phyloP scores from a whole-genome alignment of 805 yeast species.

The Kodamaea leandrae region DNA sequence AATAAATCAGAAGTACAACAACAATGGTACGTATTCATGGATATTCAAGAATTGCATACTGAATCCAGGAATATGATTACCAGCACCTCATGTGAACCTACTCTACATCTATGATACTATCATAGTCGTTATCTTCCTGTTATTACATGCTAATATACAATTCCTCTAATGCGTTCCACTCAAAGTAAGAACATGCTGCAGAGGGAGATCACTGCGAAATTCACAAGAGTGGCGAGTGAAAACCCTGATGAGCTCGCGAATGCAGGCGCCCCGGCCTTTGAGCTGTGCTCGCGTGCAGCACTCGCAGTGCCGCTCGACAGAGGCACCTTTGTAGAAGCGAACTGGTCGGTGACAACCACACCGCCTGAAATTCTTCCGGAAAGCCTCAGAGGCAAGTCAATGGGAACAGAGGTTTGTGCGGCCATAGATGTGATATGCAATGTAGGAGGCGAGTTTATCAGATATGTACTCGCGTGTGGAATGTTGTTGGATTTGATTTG shows the following conservation, averaged over 20 bases:
- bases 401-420: conserved; percentile 1
- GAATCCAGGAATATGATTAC: no score
- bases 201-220: background rate
- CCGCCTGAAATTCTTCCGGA: conserved; percentile 29
- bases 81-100: no score
- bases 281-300: conserved; percentile 16
- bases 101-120: no score
- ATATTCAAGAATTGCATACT: no score
- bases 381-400: conserved; percentile 25
- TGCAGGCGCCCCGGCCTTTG: conserved; percentile 1
- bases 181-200: background rate
- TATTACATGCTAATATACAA: no score
- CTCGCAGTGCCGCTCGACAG: conserved; percentile 13
- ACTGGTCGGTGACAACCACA: conserved; percentile 25
- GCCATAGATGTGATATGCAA: conserved; percentile 15
- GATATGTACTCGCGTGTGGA: conserved; percentile 46
- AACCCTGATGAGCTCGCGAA: background rate
- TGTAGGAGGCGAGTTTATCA: conserved; percentile 20
- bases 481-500: conserved; percentile 42
- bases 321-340: background rate
- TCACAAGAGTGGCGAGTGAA: background rate
- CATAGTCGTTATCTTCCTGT: no score
- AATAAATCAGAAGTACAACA: no score
- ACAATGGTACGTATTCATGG: no score
- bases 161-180: no score